Percentiles rank a stretch among this genome's conserved stretches.
Evolutionary conservation across 164 flowering plant genomes (phyloP).

Genomic region (Stephania japonica): DNA sequence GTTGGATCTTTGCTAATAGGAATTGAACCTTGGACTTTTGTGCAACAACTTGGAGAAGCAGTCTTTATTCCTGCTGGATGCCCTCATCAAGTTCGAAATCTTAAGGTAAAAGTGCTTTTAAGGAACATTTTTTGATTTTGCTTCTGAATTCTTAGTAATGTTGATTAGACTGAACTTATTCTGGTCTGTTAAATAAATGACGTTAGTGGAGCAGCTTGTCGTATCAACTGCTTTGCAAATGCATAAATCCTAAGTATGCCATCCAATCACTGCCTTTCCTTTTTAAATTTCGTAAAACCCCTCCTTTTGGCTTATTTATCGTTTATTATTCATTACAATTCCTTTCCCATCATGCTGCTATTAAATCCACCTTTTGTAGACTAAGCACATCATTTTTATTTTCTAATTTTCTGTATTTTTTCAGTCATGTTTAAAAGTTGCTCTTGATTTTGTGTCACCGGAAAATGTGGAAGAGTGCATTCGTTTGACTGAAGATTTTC

Average conservation of each 20-base stretch:
- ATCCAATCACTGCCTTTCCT: no score
- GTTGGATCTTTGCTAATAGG: slow-evolving; percentile 18
- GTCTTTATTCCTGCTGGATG: slow-evolving; percentile 54
- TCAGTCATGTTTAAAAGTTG: slow-evolving; percentile 21
- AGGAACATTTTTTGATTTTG: not conserved
- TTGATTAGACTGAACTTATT: not conserved
- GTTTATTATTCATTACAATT: not conserved
- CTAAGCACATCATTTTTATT: not conserved
- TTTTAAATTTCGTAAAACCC: no score
- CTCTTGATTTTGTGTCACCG: slow-evolving; percentile 19
- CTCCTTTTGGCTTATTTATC: no score
- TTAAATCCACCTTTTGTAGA: not conserved
- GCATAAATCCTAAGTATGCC: no score
- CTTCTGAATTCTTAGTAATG: not conserved
- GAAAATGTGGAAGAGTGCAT: slow-evolving; percentile 20
- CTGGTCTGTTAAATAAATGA: not conserved
- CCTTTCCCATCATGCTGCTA: not conserved
- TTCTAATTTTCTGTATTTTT: not conserved
- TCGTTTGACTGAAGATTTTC: slow-evolving; percentile 20
- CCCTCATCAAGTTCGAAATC: slow-evolving; percentile 51
- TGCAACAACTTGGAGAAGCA: slow-evolving; percentile 48
- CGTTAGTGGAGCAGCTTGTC: not conserved
- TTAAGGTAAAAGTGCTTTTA: slow-evolving; percentile 27
- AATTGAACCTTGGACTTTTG: slow-evolving; percentile 55
- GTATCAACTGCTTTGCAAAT: not conserved